Evolutionary conservation across 805 yeast species (phyloP).

Genomic region (Clavispora santaluciae): DNA sequence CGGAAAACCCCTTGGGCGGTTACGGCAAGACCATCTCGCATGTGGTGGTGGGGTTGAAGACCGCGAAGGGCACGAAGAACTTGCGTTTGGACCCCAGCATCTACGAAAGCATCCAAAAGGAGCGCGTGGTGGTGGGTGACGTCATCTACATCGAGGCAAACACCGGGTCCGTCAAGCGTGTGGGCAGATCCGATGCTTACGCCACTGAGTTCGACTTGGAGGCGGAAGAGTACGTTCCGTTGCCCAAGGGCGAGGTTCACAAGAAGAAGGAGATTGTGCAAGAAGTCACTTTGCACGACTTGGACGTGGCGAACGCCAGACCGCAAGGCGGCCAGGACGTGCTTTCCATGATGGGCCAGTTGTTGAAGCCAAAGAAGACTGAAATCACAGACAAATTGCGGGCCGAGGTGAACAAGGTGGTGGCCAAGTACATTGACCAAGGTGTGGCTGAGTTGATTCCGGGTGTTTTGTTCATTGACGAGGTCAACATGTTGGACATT

Average conservation of each 20-base stretch:
- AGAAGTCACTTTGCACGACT: slow-evolving; percentile 93
- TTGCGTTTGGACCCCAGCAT: slow-evolving; percentile 87
- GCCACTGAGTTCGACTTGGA: slow-evolving; percentile 98
- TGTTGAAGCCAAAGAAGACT: slow-evolving; percentile 92
- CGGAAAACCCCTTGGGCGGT: slow-evolving; percentile 95
- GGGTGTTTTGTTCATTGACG: slow-evolving; percentile 96
- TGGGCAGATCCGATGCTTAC: slow-evolving; percentile 97
- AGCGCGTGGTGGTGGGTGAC: slow-evolving; percentile 91
- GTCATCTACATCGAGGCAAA: slow-evolving; percentile 96
- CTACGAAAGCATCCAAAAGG: slow-evolving; percentile 92
- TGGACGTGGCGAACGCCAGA: slow-evolving; percentile 93
- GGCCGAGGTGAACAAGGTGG: slow-evolving; percentile 91
- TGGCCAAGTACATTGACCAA: slow-evolving; percentile 92
- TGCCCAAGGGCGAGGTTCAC: slow-evolving; percentile 98
- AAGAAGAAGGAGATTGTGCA: slow-evolving; percentile 97
- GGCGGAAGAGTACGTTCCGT: slow-evolving; percentile 97
- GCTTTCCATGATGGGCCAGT: slow-evolving; percentile 93
- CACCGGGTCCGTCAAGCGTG: slow-evolving; percentile 95
- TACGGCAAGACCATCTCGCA: slow-evolving; percentile 96
- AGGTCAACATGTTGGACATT: slow-evolving; percentile 96
- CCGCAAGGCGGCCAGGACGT: slow-evolving; percentile 98
- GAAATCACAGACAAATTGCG: slow-evolving; percentile 95
- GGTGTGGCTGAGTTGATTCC: slow-evolving; percentile 98
- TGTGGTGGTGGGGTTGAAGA: slow-evolving; percentile 88
- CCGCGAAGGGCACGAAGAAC: slow-evolving; percentile 87